Evolutionary conservation across 2,329 filamentous ascomycete genomes (phyloP), one percentile per base, ranked within the genome.

Genomic region (Fusarium chaquense): DNA sequence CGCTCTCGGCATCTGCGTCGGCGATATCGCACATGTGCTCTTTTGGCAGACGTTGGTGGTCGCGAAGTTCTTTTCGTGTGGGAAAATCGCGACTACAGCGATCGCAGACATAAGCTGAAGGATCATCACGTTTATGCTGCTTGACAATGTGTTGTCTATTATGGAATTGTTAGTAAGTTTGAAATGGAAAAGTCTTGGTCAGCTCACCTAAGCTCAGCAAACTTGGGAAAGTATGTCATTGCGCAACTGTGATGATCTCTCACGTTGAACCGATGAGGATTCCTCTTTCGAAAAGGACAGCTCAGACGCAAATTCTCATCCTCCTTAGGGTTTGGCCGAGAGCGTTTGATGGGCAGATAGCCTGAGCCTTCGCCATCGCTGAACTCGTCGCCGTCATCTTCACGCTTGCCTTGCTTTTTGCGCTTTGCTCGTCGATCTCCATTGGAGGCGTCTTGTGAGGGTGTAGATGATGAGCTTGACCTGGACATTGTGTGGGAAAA

Each of bases 241-340:
- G 82, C 81, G 62, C 82, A 84, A 22, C 76, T 77, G 52, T 83
- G 79, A 38, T 83, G 79, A 44, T 84, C 82, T 6, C 82, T 77
- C 44, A 84, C 80, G 36, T 84, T 84, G 69, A 84, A 84, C 2
- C 81, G 78, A 35, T 77, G 75, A 2, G 82, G 81, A 43, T 84
- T 83, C 15, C 82, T 76, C 69, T 82, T 83, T 33, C 82, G 76
- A 41, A 80, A 84, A 2, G 82, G 82, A 58, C 82, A 84, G 53
- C 81, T 82, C 6, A 82, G 67, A 3, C 80, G 77, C 6, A 82
- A 71, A 44, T 79, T 80, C 52, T 80, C 80, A 2, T 82, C 80
- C 0, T 81, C 80, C 36, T 69, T 74, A 0, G 77, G 75, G 26
- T 76, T 78, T 4, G 76, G 76, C 13, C 77, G 73, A 0, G 72